Percentiles rank a stretch among this genome's conserved stretches.
Evolutionary conservation across 805 yeast species (phyloP).

Genomic region (Candida khao-thaluensis): DNA sequence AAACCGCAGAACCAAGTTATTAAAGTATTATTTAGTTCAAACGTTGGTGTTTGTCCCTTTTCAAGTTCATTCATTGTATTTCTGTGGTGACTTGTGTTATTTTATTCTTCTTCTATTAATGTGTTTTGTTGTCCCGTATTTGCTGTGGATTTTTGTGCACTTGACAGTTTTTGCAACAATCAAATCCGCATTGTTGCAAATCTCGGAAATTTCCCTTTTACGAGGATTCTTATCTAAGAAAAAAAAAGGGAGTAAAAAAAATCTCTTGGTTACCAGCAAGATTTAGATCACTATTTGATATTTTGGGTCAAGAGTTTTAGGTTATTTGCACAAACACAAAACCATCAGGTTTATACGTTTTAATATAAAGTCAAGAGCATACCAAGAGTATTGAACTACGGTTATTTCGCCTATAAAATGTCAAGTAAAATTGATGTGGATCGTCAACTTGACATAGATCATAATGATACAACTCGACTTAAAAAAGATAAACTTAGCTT

Average conservation of each 20-base stretch:
- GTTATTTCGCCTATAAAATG: conserved; percentile 1
- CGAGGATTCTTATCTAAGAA: conserved; percentile 5
- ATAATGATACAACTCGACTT: not conserved
- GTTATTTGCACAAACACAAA: too few species aligned
- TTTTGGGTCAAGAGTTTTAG: not conserved
- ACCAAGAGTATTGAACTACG: not conserved
- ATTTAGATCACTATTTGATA: not conserved
- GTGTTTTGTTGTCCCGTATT: too few species aligned
- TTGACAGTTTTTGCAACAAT: conserved; percentile 3
- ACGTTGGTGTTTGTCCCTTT: not conserved
- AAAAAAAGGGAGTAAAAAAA: conserved; percentile 8
- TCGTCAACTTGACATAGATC: not conserved
- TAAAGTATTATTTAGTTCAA: conserved; percentile 4
- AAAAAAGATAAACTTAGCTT: conserved; percentile 1
- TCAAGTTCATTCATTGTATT: too few species aligned
- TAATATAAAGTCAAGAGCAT: too few species aligned
- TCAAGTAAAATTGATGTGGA: not conserved
- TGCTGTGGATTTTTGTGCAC: not conserved
- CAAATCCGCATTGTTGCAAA: conserved; percentile 6
- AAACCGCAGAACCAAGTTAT: conserved; percentile 9
- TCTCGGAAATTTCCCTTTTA: conserved; percentile 8
- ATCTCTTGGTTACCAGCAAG: conserved; percentile 8
- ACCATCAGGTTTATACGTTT: too few species aligned
- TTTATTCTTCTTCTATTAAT: too few species aligned
- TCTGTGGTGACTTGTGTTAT: too few species aligned